Base-by-base conservation (phyloP, 1,284 basidiomycete genomes). In the Mycena citricolor region DNA sequence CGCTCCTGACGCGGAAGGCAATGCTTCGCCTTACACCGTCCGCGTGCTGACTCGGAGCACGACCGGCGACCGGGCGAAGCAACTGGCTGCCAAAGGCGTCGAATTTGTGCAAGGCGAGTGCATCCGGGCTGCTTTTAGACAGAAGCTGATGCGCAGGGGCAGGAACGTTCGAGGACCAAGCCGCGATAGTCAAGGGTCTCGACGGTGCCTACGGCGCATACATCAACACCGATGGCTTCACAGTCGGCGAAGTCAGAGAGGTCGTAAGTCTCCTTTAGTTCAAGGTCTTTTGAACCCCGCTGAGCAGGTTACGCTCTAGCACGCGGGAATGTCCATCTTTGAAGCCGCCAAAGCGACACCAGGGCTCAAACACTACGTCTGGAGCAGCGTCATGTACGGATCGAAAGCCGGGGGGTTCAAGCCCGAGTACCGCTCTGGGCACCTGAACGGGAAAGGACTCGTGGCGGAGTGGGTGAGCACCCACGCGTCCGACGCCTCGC, bases 381-480 rank as follows among this genome's bases (percentile, higher is more conserved):
- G 65, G 65, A 67, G 65, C 44, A 62, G 54, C 38, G 52, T 70
- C 5, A 60, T 62, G 28, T 67, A 70, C 42, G 39, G 50, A 4
- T 47, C 47, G 25, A 68, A 66, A 61, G 66, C 67, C 17, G 5
- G 43, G 4, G 58, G 59, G 11, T 70, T 62, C 50, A 54, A 69
- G 38, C 63, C 62, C 13, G 53, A 54, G 21, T 70, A 70, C 54
- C 60, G 59, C 20, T 55, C 59, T 14, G 70, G 67, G 24, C 73
- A 74, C 51, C 36, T 43, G 42, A 67, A 73, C 50, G 70, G 60
- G 12, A 77, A 77, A 51, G 72, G 65, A 1, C 63, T 69, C 22
- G 65, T 76, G 5, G 62, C 59, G 4, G 74, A 75, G 30, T 75
- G 63, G 54, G 54, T 76, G 49, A 59, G 61, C 36, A 55, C 60